Conservation (phyloP, 2,329 filamentous ascomycete species). For the Blastomyces silverae region DNA sequence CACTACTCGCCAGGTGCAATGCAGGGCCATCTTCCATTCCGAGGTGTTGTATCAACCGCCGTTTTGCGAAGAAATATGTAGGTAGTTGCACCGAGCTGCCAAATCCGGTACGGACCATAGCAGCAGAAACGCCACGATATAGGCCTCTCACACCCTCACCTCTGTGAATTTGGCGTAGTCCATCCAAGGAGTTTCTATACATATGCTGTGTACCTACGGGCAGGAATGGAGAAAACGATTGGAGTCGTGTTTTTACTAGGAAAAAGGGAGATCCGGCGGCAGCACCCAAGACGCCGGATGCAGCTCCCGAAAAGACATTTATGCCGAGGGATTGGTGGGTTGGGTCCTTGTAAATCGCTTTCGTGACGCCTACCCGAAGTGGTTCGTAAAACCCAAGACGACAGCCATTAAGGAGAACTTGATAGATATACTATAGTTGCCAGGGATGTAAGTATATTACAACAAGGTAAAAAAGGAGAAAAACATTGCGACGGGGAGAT, state of each 20-base stretch:
- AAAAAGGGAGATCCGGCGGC: slow-evolving; percentile 95
- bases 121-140: slow-evolving; percentile 84
- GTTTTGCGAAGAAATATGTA: slow-evolving; percentile 97
- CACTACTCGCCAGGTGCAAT: slow-evolving; percentile 80
- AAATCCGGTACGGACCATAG: slow-evolving; percentile 93
- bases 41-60: slow-evolving; percentile 70
- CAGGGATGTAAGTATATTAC: not conserved
- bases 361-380: slow-evolving; percentile 65
- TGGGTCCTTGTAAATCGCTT: slow-evolving; percentile 62
- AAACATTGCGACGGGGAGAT: not conserved
- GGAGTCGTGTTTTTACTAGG: slow-evolving; percentile 90
- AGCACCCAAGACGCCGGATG: slow-evolving; percentile 83
- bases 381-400: slow-evolving; percentile 97
- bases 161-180: slow-evolving; percentile 69
- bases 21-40: slow-evolving; percentile 87
- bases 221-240: slow-evolving; percentile 85
- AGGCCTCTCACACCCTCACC: slow-evolving; percentile 72
- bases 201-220: slow-evolving; percentile 95
- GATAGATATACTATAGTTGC: slow-evolving; percentile 73
- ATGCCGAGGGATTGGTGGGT: slow-evolving; percentile 76
- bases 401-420: slow-evolving; percentile 92
- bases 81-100: slow-evolving; percentile 93
- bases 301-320: slow-evolving; percentile 89
- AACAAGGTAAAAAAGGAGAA: not conserved
- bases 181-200: slow-evolving; percentile 80